phyloP scores from a whole-genome alignment of 371 early-diverging fungal species.

The Mortierella sp. region DNA sequence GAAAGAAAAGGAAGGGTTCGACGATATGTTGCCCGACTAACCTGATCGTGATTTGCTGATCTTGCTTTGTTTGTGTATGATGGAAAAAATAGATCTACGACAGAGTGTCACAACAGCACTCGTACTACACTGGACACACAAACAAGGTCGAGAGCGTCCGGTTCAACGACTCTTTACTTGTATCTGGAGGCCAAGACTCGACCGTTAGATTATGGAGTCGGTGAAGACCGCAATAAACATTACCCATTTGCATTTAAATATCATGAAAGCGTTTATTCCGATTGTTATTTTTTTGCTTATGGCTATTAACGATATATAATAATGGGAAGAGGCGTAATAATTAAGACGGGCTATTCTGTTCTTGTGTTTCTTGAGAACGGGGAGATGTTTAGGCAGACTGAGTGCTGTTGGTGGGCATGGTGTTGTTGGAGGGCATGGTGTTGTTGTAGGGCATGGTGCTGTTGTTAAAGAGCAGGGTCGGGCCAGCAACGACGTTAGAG shows the following conservation, averaged over 20 bases:
- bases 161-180: constrained; percentile 64
- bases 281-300: neutral
- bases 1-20: no score
- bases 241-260: neutral
- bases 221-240: constrained; percentile 1
- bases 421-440: neutral
- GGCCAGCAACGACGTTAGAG: constrained; percentile 35
- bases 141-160: constrained; percentile 63
- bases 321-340: neutral
- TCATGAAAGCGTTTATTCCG: neutral
- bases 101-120: constrained; percentile 71
- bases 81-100: constrained; percentile 70
- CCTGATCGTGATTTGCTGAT: no score
- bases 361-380: constrained; percentile 15
- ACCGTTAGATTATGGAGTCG: constrained; percentile 72
- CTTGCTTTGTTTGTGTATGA: neutral
- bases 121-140: constrained; percentile 64
- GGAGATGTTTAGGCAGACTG: neutral
- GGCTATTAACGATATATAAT: neutral
- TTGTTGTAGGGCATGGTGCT: constrained; percentile 17
- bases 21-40: no score
- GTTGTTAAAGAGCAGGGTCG: constrained; percentile 30
- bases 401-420: constrained; percentile 17
- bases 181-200: constrained; percentile 68
- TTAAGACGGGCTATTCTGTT: constrained; percentile 10